phyloP scores from a whole-genome alignment of 192 early-diverging fungal genomes.

The Glomus cerebriforme region DNA sequence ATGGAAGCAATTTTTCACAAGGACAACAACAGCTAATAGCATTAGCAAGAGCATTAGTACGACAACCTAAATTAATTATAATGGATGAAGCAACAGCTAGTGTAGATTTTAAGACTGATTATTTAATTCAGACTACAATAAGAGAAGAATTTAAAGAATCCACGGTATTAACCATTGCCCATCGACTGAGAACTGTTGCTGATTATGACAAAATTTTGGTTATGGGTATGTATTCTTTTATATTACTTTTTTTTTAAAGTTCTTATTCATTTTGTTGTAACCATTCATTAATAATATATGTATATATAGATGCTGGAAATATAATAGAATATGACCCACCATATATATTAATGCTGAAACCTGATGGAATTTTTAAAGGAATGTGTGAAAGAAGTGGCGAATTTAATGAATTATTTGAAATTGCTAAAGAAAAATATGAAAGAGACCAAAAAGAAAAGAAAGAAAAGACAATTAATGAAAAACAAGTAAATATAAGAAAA shows the following conservation, averaged over 20 bases:
- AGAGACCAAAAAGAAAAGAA: neutral
- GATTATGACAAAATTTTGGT: constrained; percentile 69
- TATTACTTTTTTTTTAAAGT: neutral
- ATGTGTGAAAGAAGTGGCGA: constrained; percentile 88
- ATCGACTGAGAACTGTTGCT: constrained; percentile 77
- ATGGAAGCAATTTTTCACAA: constrained; percentile 71
- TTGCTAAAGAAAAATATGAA: constrained; percentile 52
- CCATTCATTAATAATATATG: constrained; percentile 29
- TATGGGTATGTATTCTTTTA: constrained; percentile 33
- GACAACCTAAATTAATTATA: constrained; percentile 64
- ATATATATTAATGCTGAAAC: constrained; percentile 60
- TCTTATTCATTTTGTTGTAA: neutral
- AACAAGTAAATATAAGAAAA: neutral
- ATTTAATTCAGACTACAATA: constrained; percentile 81
- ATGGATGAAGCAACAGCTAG: constrained; percentile 92
- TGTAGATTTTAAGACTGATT: constrained; percentile 84
- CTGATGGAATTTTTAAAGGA: constrained; percentile 63
- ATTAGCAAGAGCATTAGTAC: constrained; percentile 71
- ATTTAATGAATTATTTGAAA: constrained; percentile 65
- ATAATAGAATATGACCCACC: constrained; percentile 85
- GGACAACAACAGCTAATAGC: constrained; percentile 75
- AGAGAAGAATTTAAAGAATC: constrained; percentile 67
- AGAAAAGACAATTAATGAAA: neutral
- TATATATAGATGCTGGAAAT: constrained; percentile 77
- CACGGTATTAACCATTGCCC: constrained; percentile 86